Conservation (phyloP, 1,284 basidiomycete species). For the Hypsizygus ulmarius region DNA sequence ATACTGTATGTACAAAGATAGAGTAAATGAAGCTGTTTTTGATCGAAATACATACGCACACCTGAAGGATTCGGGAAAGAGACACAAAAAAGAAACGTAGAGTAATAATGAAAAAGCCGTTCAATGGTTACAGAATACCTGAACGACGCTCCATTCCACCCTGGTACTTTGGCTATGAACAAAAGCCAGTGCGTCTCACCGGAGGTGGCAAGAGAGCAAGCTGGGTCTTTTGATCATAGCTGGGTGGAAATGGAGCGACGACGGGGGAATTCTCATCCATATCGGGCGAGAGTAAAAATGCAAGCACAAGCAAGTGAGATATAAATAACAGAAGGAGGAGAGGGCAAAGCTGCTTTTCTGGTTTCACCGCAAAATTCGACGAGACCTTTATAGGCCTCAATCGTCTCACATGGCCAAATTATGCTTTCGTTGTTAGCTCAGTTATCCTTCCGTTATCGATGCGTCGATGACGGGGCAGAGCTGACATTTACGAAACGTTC, state of each 20-base stretch:
- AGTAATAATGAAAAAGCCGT: background rate
- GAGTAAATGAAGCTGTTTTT: too few relatives aligned
- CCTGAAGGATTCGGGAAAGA: background rate
- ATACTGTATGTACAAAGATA: too few relatives aligned
- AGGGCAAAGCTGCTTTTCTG: too few relatives aligned
- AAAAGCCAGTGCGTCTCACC: conserved; percentile 26
- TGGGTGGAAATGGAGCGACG: conserved; percentile 30
- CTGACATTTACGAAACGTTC: too few relatives aligned
- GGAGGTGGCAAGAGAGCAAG: conserved; percentile 19
- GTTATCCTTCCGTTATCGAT: too few relatives aligned
- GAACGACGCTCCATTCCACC: conserved; percentile 29
- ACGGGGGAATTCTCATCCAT: conserved; percentile 3
- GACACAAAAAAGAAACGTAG: background rate
- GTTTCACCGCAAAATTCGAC: too few relatives aligned
- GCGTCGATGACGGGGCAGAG: too few relatives aligned
- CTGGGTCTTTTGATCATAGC: conserved; percentile 26
- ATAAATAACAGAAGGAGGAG: background rate
- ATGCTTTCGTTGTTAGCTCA: too few relatives aligned
- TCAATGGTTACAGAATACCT: conserved; percentile 3
- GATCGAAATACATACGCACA: background rate
- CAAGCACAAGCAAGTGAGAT: background rate
- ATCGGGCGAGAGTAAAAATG: background rate
- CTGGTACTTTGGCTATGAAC: conserved; percentile 42
- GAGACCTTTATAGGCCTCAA: too few relatives aligned
- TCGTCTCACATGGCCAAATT: too few relatives aligned